These are phyloP conservation scores for Plasmodium chabaudi DNA, from an alignment of 169 alveolate genomes.

Conservation along the genomic window DNA sequence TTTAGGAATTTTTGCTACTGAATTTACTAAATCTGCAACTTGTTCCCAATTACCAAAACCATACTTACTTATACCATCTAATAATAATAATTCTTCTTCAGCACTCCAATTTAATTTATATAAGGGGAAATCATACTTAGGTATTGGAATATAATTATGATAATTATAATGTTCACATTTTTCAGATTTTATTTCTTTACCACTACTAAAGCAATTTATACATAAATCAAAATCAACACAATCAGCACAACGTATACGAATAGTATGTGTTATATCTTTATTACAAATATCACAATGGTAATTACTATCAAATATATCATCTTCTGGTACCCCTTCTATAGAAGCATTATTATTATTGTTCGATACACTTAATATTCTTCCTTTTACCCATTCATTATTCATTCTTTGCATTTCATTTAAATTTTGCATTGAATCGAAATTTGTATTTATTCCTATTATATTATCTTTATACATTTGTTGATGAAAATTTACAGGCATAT, in stretches of 20 bases:
- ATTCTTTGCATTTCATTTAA: slow-evolving; percentile 68
- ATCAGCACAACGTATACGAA: slow-evolving; percentile 92
- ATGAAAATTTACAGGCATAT: neutral
- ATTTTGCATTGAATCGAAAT: slow-evolving; percentile 41
- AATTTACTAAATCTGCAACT: slow-evolving; percentile 82
- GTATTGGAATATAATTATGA: slow-evolving; percentile 92
- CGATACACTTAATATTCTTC: neutral
- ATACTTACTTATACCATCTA: slow-evolving; percentile 92
- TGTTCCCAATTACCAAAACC: slow-evolving; percentile 94
- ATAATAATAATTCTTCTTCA: slow-evolving; percentile 91
- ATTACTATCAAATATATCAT: slow-evolving; percentile 73
- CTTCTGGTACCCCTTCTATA: slow-evolving; percentile 38
- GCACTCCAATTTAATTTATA: slow-evolving; percentile 91
- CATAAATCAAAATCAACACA: slow-evolving; percentile 91
- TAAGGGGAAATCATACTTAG: slow-evolving; percentile 89
- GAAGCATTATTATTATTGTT: slow-evolving; percentile 15
- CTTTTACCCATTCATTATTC: neutral
- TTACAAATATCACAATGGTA: slow-evolving; percentile 87
- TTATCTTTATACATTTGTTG: slow-evolving; percentile 34
- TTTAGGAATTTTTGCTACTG: slow-evolving; percentile 80
- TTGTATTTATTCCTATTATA: slow-evolving; percentile 11
- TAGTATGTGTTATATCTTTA: slow-evolving; percentile 82
- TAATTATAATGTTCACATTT: slow-evolving; percentile 85
- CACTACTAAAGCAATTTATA: slow-evolving; percentile 90
- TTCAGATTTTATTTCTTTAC: slow-evolving; percentile 86